Evolutionary conservation across 2,329 filamentous ascomycete genomes (phyloP).

Genomic region (Juglanconis oblonga): DNA sequence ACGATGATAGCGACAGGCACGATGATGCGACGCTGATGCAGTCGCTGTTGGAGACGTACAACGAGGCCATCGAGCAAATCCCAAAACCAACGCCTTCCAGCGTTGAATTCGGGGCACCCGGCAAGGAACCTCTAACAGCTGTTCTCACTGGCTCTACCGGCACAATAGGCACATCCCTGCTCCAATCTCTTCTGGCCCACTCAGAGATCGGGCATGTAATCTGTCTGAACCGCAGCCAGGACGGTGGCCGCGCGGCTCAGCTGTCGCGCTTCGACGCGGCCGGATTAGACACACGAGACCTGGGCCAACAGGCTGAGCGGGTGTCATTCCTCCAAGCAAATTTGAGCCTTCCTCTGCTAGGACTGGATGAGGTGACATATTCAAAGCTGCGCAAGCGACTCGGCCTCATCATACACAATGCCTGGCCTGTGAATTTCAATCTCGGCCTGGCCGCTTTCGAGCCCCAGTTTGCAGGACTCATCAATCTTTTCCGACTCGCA

Average conservation of each 20-base stretch:
- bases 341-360: constrained; percentile 19
- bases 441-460: constrained; percentile 43
- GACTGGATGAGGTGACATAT: constrained; percentile 18
- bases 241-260: constrained; percentile 19
- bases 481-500: constrained; percentile 32
- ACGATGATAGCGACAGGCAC: neutral
- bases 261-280: constrained; percentile 5
- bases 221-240: constrained; percentile 26
- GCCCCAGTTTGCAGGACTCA: constrained; percentile 38
- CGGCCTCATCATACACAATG: constrained; percentile 34
- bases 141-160: constrained; percentile 28
- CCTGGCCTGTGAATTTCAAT: constrained; percentile 52
- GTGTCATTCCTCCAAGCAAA: constrained; percentile 24
- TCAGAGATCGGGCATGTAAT: constrained; percentile 22
- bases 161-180: constrained; percentile 22
- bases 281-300: neutral
- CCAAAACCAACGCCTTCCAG: constrained; percentile 19
- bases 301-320: constrained; percentile 21
- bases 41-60: neutral
- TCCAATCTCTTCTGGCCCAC: constrained; percentile 20
- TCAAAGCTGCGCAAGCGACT: constrained; percentile 14
- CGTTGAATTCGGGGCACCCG: neutral
- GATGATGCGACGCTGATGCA: neutral
- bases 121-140: constrained; percentile 14
- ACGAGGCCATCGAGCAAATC: neutral